A percentile compares a stretch with the other conserved stretches of the same genome.
These are phyloP conservation scores for Amborella trichopoda DNA, from an alignment of 164 flowering plant species.

Conservation along the genomic window DNA sequence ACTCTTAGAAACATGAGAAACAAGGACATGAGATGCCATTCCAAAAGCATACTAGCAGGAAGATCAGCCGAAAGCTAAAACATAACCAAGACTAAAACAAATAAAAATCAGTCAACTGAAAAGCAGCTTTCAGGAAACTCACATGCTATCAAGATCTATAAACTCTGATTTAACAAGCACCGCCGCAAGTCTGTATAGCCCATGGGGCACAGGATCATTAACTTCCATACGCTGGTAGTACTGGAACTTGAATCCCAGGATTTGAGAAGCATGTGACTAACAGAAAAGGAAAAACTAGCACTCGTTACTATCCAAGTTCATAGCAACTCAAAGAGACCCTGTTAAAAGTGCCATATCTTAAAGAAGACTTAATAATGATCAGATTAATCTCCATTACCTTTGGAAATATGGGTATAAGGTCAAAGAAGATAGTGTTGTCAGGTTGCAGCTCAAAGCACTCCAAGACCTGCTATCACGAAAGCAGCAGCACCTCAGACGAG, in stretches of 20 bases:
- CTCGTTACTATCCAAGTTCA: background rate
- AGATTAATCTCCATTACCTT: conserved; percentile 38
- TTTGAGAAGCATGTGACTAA: conserved; percentile 99
- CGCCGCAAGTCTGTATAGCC: conserved; percentile 82
- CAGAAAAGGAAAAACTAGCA: background rate
- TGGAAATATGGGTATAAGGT: conserved; percentile 89
- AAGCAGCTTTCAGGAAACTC: conserved; percentile 21
- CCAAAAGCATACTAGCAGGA: no score
- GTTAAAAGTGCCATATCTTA: no score
- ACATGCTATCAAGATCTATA: conserved; percentile 96
- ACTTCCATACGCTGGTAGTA: conserved; percentile 92
- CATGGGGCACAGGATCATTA: conserved; percentile 51
- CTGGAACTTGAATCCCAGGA: conserved; percentile 94
- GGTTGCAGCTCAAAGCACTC: conserved; percentile 96
- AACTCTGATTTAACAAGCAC: conserved; percentile 71
- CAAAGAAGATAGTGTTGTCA: conserved; percentile 51
- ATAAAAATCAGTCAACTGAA: no score
- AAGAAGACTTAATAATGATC: background rate
- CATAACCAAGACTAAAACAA: no score
- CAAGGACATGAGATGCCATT: no score
- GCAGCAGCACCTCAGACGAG: no score
- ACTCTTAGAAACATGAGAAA: no score
- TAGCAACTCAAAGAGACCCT: background rate
- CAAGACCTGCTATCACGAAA: conserved; percentile 45
- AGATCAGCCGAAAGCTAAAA: no score